Evolutionary conservation across 2,329 filamentous ascomycete genomes (phyloP).

Genomic region (Berkeleyomyces rouxiae): DNA sequence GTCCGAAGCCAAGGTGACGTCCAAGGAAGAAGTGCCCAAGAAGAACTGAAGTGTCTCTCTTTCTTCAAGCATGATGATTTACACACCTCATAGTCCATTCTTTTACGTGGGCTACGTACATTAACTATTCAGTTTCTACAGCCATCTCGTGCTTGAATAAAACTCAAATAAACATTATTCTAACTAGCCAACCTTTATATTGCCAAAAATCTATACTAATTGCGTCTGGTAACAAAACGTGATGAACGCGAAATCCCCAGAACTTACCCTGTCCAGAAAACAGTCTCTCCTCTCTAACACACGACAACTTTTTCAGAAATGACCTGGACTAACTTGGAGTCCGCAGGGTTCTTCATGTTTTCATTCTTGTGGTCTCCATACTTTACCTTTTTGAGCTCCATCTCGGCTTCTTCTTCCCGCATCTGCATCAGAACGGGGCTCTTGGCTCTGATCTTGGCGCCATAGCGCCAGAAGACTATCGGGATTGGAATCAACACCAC

Average conservation of each 20-base stretch:
- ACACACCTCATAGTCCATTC: not conserved
- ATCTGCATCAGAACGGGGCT: conserved; percentile 32
- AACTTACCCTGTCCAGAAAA: not conserved
- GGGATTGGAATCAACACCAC: conserved; percentile 63
- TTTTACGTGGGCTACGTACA: not conserved
- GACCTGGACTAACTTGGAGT: not conserved
- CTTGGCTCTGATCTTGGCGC: conserved; percentile 33
- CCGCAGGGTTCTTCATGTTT: not conserved
- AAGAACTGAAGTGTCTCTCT: not conserved
- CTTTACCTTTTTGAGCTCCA: conserved; percentile 10
- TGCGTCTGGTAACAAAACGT: not conserved
- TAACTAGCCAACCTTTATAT: not conserved
- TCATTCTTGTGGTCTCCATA: not conserved
- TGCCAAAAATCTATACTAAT: not conserved
- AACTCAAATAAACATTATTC: not conserved
- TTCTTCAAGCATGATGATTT: not conserved
- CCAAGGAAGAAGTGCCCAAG: conserved; percentile 2
- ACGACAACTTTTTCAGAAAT: not conserved
- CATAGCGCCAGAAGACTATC: conserved; percentile 56
- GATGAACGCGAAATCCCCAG: not conserved
- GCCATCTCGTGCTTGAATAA: not conserved
- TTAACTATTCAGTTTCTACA: not conserved
- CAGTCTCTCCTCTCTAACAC: not conserved
- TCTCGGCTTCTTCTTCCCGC: conserved; percentile 27
- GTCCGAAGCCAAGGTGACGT: not conserved